A percentile compares a stretch with the other conserved stretches of the same genome.
These are phyloP conservation scores for Alternaria postmessia DNA, from an alignment of 2,329 filamentous ascomycete genomes.

Conservation along the genomic window DNA sequence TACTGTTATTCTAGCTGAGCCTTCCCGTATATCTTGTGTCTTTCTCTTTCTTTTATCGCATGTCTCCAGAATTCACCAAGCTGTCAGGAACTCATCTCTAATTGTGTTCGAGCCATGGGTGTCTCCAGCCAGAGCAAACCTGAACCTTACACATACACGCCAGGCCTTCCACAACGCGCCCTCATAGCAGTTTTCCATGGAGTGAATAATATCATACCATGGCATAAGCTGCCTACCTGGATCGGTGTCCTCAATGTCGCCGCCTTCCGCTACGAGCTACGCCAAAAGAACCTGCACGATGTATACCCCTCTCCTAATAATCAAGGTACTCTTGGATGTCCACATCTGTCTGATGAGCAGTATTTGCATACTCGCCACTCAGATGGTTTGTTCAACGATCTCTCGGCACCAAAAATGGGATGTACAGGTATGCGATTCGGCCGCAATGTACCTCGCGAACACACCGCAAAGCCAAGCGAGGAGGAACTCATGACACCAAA, in stretches of 20 bases:
- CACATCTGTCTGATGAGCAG: slow-evolving; percentile 42
- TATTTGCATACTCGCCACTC: slow-evolving; percentile 52
- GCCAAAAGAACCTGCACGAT: slow-evolving; percentile 56
- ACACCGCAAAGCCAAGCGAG: slow-evolving; percentile 50
- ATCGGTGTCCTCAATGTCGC: slow-evolving; percentile 55
- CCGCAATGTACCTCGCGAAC: slow-evolving; percentile 53
- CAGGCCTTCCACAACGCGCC: slow-evolving; percentile 20
- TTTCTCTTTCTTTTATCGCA: neutral
- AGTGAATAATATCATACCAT: slow-evolving; percentile 52
- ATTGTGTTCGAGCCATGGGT: neutral
- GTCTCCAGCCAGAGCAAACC: neutral
- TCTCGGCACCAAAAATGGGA: slow-evolving; percentile 55
- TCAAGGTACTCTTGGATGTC: slow-evolving; percentile 47
- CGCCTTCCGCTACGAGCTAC: slow-evolving; percentile 54
- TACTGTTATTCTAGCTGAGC: neutral
- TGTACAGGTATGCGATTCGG: slow-evolving; percentile 57
- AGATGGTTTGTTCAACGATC: slow-evolving; percentile 56
- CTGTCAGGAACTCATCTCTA: neutral
- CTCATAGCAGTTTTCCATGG: slow-evolving; percentile 48
- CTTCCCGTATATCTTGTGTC: neutral
- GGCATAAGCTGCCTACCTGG: slow-evolving; percentile 55
- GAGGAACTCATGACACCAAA: slow-evolving; percentile 56
- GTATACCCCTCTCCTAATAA: slow-evolving; percentile 49
- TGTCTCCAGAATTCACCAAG: neutral
- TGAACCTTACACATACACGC: slow-evolving; percentile 15